Percentiles rank a stretch among this genome's conserved stretches.
Evolutionary conservation across 2,329 filamentous ascomycete genomes (phyloP).

Genomic region (Botrytis sinoallii): DNA sequence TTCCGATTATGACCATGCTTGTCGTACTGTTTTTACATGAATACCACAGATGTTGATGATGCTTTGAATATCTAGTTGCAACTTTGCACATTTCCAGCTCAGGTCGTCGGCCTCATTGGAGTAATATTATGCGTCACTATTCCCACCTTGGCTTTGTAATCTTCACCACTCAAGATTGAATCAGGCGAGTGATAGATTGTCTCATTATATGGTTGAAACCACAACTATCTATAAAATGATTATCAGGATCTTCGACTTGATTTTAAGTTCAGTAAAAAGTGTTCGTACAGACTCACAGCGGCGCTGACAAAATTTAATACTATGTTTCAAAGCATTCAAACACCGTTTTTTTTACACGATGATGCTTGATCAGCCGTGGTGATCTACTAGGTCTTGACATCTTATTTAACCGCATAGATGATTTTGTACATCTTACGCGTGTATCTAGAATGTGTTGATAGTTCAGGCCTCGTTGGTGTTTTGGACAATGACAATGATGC

Average conservation of each 20-base stretch:
- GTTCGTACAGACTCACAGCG: not conserved
- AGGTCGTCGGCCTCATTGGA: not conserved
- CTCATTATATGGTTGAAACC: not conserved
- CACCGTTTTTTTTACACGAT: not conserved
- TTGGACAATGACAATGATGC: too few relatives aligned
- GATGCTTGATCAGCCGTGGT: not conserved
- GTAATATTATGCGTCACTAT: fast-evolving
- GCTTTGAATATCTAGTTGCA: not conserved
- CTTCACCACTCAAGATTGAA: fast-evolving
- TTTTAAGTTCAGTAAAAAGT: not conserved
- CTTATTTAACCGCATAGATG: not conserved
- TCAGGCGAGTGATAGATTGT: fast-evolving
- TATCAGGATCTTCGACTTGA: not conserved
- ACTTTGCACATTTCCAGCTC: not conserved
- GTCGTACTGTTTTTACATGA: fast-evolving
- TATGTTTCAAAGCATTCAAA: too few relatives aligned
- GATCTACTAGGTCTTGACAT: not conserved
- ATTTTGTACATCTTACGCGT: fast-evolving
- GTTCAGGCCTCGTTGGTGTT: too few relatives aligned
- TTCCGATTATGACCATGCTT: not conserved
- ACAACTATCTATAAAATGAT: not conserved
- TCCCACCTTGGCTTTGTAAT: not conserved
- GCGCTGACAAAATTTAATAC: too few relatives aligned
- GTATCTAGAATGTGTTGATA: not conserved
- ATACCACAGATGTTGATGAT: not conserved